phyloP scores from a whole-genome alignment of 495 filamentous ascomycete genomes.

The Aspergillus ostianus region DNA sequence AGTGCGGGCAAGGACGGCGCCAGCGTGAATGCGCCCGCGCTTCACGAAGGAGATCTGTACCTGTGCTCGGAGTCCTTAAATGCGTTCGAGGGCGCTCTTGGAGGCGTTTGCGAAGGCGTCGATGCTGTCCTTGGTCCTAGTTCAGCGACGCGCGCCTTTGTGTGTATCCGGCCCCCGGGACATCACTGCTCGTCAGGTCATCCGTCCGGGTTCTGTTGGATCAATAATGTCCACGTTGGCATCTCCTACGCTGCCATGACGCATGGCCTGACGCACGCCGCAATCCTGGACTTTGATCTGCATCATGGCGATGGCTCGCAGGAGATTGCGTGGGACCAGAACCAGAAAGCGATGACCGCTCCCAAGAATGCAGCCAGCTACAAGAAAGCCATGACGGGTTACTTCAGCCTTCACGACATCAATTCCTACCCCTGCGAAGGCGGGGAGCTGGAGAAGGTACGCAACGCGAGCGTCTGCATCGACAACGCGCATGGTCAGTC shows the following conservation, averaged over 20 bases:
- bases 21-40: conserved; percentile 40
- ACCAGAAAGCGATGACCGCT: conserved; percentile 54
- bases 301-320: conserved; percentile 97
- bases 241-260: conserved; percentile 82
- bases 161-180: conserved; percentile 80
- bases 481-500: conserved; percentile 89
- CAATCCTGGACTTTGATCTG: conserved; percentile 94
- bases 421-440: conserved; percentile 94
- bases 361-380: conserved; percentile 64
- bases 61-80: conserved; percentile 79
- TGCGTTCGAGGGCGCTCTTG: conserved; percentile 85
- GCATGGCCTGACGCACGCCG: conserved; percentile 87
- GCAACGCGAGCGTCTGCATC: conserved; percentile 86
- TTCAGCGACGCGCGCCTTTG: conserved; percentile 67
- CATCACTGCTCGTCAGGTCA: conserved; percentile 88
- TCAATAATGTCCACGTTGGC: conserved; percentile 97
- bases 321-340: conserved; percentile 85
- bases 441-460: conserved; percentile 85
- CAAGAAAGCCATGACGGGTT: conserved; percentile 85
- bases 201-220: conserved; percentile 96
- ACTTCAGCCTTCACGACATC: conserved; percentile 96
- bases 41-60: conserved; percentile 87
- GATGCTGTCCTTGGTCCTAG: conserved; percentile 74
- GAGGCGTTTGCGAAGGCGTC: conserved; percentile 86
- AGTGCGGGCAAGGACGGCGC: conserved; percentile 41